Evolutionary conservation across 495 filamentous ascomycete species (phyloP).

Genomic region (Immersiella caudata): DNA sequence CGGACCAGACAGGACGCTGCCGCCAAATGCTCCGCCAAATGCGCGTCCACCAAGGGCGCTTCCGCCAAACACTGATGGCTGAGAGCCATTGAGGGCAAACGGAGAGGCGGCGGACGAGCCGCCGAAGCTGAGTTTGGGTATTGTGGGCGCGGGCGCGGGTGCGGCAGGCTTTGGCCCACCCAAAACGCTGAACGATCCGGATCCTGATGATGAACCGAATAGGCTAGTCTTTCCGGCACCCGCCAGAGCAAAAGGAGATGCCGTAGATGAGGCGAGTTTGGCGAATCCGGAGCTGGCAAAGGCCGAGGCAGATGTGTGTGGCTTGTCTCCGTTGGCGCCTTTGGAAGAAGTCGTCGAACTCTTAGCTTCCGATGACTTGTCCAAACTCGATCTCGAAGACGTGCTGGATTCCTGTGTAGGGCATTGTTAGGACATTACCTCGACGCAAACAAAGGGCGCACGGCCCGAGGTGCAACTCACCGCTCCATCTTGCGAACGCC

Average conservation of each 20-base stretch:
- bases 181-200: constrained; percentile 38
- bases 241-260: constrained; percentile 46
- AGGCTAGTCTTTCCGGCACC: constrained; percentile 43
- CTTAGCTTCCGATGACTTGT: constrained; percentile 18
- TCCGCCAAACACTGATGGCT: constrained; percentile 16
- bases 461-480: constrained; percentile 23
- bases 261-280: constrained; percentile 50
- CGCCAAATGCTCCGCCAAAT: constrained; percentile 58
- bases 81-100: constrained; percentile 27
- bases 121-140: constrained; percentile 40
- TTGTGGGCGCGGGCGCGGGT: constrained; percentile 23
- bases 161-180: constrained; percentile 37
- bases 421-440: constrained; percentile 18
- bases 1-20: constrained; percentile 54
- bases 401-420: constrained; percentile 20
- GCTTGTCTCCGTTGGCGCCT: constrained; percentile 17
- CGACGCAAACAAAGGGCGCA: background rate
- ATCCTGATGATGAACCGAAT: constrained; percentile 40
- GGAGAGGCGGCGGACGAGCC: constrained; percentile 31
- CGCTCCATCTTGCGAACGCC: constrained; percentile 28
- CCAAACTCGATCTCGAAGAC: constrained; percentile 30
- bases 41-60: constrained; percentile 33
- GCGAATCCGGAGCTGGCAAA: constrained; percentile 57
- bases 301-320: constrained; percentile 44
- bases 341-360: constrained; percentile 14